phyloP scores from a whole-genome alignment of 306 rosid species.

The Mucuna pruriens region DNA sequence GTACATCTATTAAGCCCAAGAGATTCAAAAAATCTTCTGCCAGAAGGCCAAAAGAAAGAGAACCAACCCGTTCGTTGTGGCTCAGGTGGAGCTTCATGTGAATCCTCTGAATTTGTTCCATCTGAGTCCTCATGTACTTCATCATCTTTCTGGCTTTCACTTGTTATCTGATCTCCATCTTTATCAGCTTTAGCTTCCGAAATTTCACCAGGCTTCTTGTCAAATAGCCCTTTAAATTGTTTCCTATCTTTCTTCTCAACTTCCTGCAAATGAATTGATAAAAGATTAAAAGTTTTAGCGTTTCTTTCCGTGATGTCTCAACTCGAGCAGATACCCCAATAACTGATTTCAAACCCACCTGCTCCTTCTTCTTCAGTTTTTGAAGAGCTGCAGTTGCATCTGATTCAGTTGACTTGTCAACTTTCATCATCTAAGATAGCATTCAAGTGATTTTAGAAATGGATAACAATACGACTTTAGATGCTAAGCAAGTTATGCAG shows the following conservation, averaged over 20 bases:
- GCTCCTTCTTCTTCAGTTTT: constrained; percentile 80
- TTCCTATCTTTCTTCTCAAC: constrained; percentile 75
- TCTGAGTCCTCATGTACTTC: constrained; percentile 49
- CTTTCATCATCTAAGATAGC: constrained; percentile 72
- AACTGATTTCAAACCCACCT: constrained; percentile 54
- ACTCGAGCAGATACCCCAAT: not conserved
- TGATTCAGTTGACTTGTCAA: constrained; percentile 75
- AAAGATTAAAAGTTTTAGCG: not conserved
- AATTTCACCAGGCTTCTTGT: constrained; percentile 95
- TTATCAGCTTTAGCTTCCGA: constrained; percentile 59
- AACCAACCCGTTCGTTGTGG: constrained; percentile 57
- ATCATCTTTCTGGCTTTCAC: constrained; percentile 48
- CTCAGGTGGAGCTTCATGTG: constrained; percentile 53
- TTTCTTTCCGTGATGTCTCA: not conserved
- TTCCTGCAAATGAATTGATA: constrained; percentile 59
- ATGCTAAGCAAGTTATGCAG: not conserved
- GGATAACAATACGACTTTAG: not conserved
- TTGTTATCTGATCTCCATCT: constrained; percentile 45
- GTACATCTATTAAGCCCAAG: constrained; percentile 71
- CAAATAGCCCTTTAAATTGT: constrained; percentile 91
- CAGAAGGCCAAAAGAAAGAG: constrained; percentile 65
- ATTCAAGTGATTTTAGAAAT: constrained; percentile 32
- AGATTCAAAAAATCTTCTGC: constrained; percentile 59
- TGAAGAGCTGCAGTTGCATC: constrained; percentile 88
- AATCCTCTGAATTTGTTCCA: constrained; percentile 54